Evolutionary conservation across 257 asterid species (phyloP).

Genomic region (Fraxinus quadrangulata): DNA sequence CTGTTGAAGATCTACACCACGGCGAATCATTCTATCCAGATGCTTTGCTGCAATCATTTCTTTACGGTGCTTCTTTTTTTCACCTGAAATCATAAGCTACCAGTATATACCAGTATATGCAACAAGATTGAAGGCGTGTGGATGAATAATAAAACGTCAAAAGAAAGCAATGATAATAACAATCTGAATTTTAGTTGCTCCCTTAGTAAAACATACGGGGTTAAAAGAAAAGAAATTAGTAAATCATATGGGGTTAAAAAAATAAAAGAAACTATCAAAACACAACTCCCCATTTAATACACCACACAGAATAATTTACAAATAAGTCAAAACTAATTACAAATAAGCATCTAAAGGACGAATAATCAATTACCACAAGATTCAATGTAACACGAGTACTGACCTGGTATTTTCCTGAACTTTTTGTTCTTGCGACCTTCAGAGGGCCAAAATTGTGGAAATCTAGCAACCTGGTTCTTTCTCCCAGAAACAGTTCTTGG

Average conservation of each 20-base stretch:
- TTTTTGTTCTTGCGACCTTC: conserved; percentile 63
- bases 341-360: conserved; percentile 3
- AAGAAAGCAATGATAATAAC: not conserved
- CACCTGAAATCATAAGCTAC: conserved; percentile 53
- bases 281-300: not conserved
- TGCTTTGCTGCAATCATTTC: conserved; percentile 80
- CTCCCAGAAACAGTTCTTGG: conserved; percentile 68
- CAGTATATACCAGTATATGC: conserved; percentile 13
- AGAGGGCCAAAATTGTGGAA: conserved; percentile 67
- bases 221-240: not conserved
- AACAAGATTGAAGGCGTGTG: conserved; percentile 27
- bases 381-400: conserved; percentile 12
- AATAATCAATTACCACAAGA: conserved; percentile 4
- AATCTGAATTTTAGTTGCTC: not conserved
- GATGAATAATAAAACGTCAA: not conserved
- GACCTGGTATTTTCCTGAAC: conserved; percentile 59
- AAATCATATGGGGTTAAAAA: not conserved
- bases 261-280: not conserved
- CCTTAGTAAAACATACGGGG: not conserved
- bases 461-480: conserved; percentile 59
- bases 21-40: conserved; percentile 72
- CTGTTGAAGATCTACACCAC: conserved; percentile 88
- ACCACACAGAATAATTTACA: not conserved
- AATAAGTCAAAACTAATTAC: too few species aligned
- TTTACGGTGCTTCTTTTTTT: conserved; percentile 80